phyloP scores from a whole-genome alignment of 345 rosid genomes.

The Excoecaria cochinchinensis region DNA sequence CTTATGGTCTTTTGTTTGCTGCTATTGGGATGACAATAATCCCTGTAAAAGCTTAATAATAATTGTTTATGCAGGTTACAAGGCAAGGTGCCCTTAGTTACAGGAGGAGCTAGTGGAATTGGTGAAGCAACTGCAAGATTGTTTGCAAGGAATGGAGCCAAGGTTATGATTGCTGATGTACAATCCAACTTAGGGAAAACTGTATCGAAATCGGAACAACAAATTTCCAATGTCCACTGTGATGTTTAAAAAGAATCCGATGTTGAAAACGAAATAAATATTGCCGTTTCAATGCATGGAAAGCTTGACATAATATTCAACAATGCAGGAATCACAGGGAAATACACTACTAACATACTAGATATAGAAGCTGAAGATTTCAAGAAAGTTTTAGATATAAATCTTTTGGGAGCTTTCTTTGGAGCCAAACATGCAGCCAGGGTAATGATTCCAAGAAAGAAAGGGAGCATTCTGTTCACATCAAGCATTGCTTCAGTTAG shows the following conservation, averaged over 20 bases:
- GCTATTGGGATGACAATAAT: too few species aligned
- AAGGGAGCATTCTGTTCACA: constrained; percentile 22
- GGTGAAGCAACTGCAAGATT: constrained; percentile 14
- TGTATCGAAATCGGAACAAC: constrained; percentile 9
- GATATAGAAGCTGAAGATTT: neutral
- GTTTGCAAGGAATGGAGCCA: too few species aligned
- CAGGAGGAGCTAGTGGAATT: constrained; percentile 21
- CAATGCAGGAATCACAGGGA: constrained; percentile 24
- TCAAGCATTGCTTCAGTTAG: constrained; percentile 9
- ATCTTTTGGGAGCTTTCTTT: constrained; percentile 20
- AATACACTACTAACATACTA: neutral
- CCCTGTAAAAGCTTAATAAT: too few species aligned
- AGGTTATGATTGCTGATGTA: constrained; percentile 14
- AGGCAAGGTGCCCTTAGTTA: constrained; percentile 36
- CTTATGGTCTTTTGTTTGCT: too few species aligned
- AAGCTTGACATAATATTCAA: constrained; percentile 26
- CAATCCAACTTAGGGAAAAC: constrained; percentile 26
- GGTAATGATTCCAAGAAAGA: neutral
- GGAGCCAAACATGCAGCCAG: constrained; percentile 33
- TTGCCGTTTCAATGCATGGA: too few species aligned
- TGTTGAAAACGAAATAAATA: too few species aligned
- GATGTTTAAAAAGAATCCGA: neutral
- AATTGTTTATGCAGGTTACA: constrained; percentile 15
- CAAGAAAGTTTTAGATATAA: constrained; percentile 20
- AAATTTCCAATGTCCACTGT: constrained; percentile 28